A percentile compares a stretch with the other conserved stretches of the same genome.
phyloP scores from a whole-genome alignment of 1,284 basidiomycete genomes.

The Porodaedalea pini region DNA sequence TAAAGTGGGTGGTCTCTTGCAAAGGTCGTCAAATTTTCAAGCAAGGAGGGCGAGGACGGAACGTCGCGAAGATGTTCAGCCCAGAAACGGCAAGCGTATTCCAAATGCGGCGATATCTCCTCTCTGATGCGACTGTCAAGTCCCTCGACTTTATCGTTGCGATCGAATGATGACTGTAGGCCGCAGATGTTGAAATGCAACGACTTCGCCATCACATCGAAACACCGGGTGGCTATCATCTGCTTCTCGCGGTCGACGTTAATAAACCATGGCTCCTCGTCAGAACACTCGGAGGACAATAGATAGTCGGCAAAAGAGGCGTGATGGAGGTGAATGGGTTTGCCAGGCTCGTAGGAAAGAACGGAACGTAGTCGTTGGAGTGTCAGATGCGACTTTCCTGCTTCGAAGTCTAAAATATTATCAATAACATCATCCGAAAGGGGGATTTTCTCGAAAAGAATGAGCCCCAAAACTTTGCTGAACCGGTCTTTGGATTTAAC shows the following conservation, averaged over 20 bases:
- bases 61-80: constrained; percentile 1
- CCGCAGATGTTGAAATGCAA: constrained; percentile 10
- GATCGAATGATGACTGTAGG: constrained; percentile 1
- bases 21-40: constrained; percentile 13
- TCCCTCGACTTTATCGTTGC: background rate
- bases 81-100: constrained; percentile 9
- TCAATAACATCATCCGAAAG: background rate
- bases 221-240: background rate
- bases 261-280: background rate
- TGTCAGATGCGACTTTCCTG: background rate
- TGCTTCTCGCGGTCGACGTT: background rate
- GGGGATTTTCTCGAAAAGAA: background rate
- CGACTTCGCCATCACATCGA: background rate
- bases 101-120: background rate
- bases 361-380: background rate
- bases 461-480: background rate
- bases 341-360: background rate
- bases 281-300: background rate
- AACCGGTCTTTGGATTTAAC: background rate
- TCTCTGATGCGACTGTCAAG: background rate
- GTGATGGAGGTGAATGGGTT: constrained; percentile 1
- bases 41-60: background rate
- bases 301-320: constrained; percentile 11
- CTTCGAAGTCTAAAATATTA: background rate
- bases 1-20: constrained; percentile 19